Percentiles rank a stretch among this genome's conserved stretches.
phyloP scores from a whole-genome alignment of 2,329 filamentous ascomycete genomes.

The Xylariaceae sp. region DNA sequence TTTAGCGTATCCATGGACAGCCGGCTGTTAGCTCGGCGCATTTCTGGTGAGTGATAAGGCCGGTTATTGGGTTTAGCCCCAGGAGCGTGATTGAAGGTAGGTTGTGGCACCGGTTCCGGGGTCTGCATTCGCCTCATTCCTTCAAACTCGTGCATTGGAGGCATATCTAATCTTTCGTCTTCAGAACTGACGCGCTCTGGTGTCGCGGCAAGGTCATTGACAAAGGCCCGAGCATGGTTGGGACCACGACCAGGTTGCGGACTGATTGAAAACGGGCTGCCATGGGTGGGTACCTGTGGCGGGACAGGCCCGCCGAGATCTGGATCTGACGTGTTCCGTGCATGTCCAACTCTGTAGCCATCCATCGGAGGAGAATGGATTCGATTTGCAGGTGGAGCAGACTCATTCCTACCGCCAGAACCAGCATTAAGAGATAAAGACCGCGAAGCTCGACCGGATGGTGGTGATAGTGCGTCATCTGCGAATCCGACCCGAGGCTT shows the following conservation, averaged over 20 bases:
- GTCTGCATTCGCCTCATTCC: slow-evolving; percentile 55
- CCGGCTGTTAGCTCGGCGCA: slow-evolving; percentile 76
- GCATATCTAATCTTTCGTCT: slow-evolving; percentile 44
- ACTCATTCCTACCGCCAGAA: slow-evolving; percentile 44
- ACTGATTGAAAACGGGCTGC: slow-evolving; percentile 25
- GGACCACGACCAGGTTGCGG: slow-evolving; percentile 33
- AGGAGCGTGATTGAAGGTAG: slow-evolving; percentile 76
- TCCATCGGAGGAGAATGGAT: slow-evolving; percentile 34
- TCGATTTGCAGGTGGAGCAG: slow-evolving; percentile 43
- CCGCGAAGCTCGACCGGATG: slow-evolving; percentile 48
- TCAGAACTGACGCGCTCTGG: slow-evolving; percentile 56
- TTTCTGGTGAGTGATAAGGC: slow-evolving; percentile 71
- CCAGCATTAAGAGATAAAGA: slow-evolving; percentile 45
- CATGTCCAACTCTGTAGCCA: slow-evolving; percentile 35
- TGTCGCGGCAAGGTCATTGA: slow-evolving; percentile 42
- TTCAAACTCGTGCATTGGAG: slow-evolving; percentile 49
- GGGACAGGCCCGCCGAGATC: slow-evolving; percentile 29
- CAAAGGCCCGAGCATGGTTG: slow-evolving; percentile 37
- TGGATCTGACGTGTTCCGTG: slow-evolving; percentile 47
- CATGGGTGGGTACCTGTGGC: slow-evolving; percentile 20
- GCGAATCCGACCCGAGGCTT: slow-evolving; percentile 54
- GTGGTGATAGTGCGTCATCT: slow-evolving; percentile 41
- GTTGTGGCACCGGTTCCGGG: slow-evolving; percentile 71
- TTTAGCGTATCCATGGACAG: slow-evolving; percentile 78
- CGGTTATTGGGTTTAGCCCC: slow-evolving; percentile 65